Conservation (phyloP, 1,284 basidiomycete species). For the Phlebopus sp. region DNA sequence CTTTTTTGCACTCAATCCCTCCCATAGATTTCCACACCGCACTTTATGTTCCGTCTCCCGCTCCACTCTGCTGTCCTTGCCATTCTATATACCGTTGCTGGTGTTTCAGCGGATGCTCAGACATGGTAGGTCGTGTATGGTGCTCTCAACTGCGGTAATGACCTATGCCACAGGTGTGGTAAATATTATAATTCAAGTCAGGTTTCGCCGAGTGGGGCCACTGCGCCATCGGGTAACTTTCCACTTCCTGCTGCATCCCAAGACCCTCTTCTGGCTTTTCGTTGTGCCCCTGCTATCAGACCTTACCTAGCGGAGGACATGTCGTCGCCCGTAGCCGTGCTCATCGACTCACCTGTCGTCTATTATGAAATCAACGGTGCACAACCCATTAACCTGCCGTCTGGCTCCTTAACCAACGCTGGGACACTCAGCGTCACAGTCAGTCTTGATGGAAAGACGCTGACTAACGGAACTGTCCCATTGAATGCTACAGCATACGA, state of each 20-base stretch:
- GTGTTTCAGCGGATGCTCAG: conserved; percentile 21
- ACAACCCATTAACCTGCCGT: conserved; percentile 22
- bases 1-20: neutral
- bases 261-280: conserved; percentile 26
- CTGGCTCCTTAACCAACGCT: conserved; percentile 19
- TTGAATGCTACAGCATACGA: conserved; percentile 29
- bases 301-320: conserved; percentile 30
- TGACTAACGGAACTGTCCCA: conserved; percentile 24
- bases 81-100: conserved; percentile 15
- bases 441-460: conserved; percentile 17
- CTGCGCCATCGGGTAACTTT: conserved; percentile 27
- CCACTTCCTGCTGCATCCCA: conserved; percentile 17
- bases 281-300: conserved; percentile 28
- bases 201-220: conserved; percentile 19
- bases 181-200: conserved; percentile 29
- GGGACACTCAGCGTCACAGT: conserved; percentile 26
- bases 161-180: conserved; percentile 24
- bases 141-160: neutral
- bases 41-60: conserved; percentile 8
- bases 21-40: neutral
- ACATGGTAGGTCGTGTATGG: conserved; percentile 31
- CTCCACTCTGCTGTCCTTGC: conserved; percentile 14
- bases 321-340: conserved; percentile 19
- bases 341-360: conserved; percentile 27
- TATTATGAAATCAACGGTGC: conserved; percentile 24